phyloP scores from a whole-genome alignment of 441 rosid species.

The Erodium texanum region DNA sequence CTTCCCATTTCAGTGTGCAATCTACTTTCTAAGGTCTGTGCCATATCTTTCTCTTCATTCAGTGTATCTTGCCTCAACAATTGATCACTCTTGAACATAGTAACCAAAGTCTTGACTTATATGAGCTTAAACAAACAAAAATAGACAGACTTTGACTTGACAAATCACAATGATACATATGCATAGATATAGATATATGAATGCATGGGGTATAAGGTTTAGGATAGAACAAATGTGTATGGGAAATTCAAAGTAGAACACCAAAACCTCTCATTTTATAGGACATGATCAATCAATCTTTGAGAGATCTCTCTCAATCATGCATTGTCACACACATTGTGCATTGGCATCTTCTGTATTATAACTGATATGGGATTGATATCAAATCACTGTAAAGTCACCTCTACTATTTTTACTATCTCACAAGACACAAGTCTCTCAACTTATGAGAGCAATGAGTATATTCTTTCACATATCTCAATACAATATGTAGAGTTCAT shows the following conservation, averaged over 20 bases:
- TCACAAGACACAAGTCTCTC: not conserved
- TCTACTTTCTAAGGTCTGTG: constrained; percentile 29
- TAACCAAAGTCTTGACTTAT: not conserved
- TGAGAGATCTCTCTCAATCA: not conserved
- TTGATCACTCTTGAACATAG: not conserved
- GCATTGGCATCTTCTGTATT: too few relatives aligned
- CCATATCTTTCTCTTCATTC: not conserved
- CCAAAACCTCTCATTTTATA: not conserved
- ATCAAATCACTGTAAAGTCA: too few relatives aligned
- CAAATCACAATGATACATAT: not conserved
- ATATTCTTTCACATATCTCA: constrained; percentile 2
- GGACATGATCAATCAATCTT: not conserved
- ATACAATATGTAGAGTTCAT: not conserved
- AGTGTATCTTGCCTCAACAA: not conserved
- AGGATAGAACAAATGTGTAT: not conserved
- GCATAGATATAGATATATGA: too few relatives aligned
- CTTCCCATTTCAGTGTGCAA: constrained; percentile 21
- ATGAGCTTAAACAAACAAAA: not conserved
- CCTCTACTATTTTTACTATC: too few relatives aligned
- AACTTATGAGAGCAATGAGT: not conserved
- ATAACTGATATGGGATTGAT: too few relatives aligned
- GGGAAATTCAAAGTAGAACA: not conserved
- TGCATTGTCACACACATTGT: not conserved
- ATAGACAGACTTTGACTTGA: not conserved
- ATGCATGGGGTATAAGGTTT: too few relatives aligned